Percentiles rank a stretch among this genome's conserved stretches.
These are phyloP conservation scores for Euphorbia schlechtendalii DNA, from an alignment of 441 rosid species.

Conservation along the genomic window DNA sequence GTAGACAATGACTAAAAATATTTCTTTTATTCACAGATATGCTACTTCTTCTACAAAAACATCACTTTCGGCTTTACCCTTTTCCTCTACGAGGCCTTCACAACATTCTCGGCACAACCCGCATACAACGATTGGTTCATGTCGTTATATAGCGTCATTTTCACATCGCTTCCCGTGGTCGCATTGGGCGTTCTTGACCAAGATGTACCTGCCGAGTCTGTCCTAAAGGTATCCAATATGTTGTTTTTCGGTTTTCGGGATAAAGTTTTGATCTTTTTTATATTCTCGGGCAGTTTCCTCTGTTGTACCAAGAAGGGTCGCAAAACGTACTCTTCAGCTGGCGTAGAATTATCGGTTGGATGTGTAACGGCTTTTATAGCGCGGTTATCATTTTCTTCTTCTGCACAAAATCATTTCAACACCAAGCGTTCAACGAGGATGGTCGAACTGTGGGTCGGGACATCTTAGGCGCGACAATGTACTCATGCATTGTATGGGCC, in stretches of 20 bases:
- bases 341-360: conserved; percentile 69
- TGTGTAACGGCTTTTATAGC: conserved; percentile 52
- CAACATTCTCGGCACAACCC: conserved; percentile 81
- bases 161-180: conserved; percentile 87
- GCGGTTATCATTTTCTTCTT: conserved; percentile 71
- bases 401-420: conserved; percentile 48
- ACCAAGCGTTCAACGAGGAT: conserved; percentile 59
- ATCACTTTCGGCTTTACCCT: conserved; percentile 75
- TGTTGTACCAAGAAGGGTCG: conserved; percentile 83
- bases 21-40: conserved; percentile 47
- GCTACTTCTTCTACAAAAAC: conserved; percentile 98
- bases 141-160: conserved; percentile 66
- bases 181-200: conserved; percentile 91
- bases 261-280: conserved; percentile 6
- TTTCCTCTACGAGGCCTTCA: conserved; percentile 68
- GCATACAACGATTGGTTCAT: conserved; percentile 85
- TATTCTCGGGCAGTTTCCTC: conserved; percentile 59
- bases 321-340: conserved; percentile 79
- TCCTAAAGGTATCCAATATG: conserved; percentile 42
- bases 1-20: neutral
- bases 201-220: conserved; percentile 60
- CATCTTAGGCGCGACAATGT: conserved; percentile 72
- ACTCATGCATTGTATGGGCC: conserved; percentile 77
- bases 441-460: conserved; percentile 74
- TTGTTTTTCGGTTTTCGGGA: conserved; percentile 3